Evolutionary conservation across 2,329 filamentous ascomycete species (phyloP), one percentile per base, ranked within the genome.

Genomic region (Ceratocystis alfenasii): DNA sequence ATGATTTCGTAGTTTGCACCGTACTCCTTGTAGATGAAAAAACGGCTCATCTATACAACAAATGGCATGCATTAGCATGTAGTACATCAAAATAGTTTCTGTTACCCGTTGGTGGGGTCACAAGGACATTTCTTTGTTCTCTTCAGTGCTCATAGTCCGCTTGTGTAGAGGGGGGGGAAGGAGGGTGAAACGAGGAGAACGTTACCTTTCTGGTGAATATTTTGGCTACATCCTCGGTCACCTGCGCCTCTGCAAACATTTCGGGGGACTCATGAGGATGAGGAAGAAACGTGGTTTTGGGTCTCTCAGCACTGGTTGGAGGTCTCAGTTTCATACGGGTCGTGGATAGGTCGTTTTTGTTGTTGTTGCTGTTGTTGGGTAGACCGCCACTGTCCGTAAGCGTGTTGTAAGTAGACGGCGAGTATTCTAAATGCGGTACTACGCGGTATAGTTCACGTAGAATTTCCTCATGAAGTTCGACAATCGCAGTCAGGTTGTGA

Each of bases 21-120:
- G 73, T 96, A 99, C 71, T 95, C 89, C 76, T 95, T 89, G 73
- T 99, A 99, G 62, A 87, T 80, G 72, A 89, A 88, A 76, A 97
- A 94, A 0, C 86, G 85, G 68, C 84, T 83, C 77, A 95, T 87
- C 89, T 95, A 46, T 25, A 20, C 8, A 48, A 8, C 20, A 65
- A 53, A 22, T 55, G 33, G 48, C 22, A 45, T 50, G 12, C 36
- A 41, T 33, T 64, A 53, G 62, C 28, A 33, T 36, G 28, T 30
- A 25, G 7, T 33, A 48, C 15, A 44, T 45, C 5, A 20, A 10
- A 4, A n/a, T 30, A 25, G n/a, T 20, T 30, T 64, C 3, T 64
- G 48, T 25, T 17, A 20, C 20, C 12, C 15, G 15, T 10, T 30
- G 33, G 41, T 41, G 30, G 28, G 17, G 20, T 50, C 25, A 61